Evolutionary conservation across 179 eudicot species (phyloP), one percentile per base, ranked within the genome.

Genomic region (Camellia oleifera): DNA sequence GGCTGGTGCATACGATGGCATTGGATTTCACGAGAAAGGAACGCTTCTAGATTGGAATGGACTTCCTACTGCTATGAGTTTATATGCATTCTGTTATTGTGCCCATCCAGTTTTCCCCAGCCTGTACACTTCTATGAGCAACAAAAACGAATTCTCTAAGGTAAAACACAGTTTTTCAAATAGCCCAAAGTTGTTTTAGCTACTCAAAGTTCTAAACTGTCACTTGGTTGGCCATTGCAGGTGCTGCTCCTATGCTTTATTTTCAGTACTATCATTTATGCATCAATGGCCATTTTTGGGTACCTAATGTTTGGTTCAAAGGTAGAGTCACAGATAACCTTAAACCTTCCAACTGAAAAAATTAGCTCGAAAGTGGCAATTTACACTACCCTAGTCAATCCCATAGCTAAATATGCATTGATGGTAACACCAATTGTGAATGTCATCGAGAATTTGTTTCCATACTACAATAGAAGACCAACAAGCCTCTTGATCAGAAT

Each of bases 91-190:
- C 75, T 92, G 98, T 77, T 94, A 90, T 65, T 91, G 95, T 54
- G 94, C 92, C 63, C 97, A 92, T 87, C 91, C 97, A 0, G 90
- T 92, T 82, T 94, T 94, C 75, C 98, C 97, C 4, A 89, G 92
- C 20, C 71, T 94, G 0, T 91, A 90, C 82, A 86, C 88, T 78
- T 92, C 98, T 23, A 91, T 91, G 98, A 85, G 85, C 79, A 86
- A 88, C 69, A 89, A 82, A 73, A 85, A 77, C 10, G 86, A 94
- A 53, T 94, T 94, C 80, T 81, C 95, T 8, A 82, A 85, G 97
- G 97, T 93, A 84, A 79, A 50, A 2, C 57, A 17, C 7, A 4
- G 5, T 14, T 62, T 4, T 65, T 52, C 9, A 13, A n/a, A 44
- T 18, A 50, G 23, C 40, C 40, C 20, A 6, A 4, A 23, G 10